phyloP scores from a whole-genome alignment of 805 yeast species.

The Kodamaea laetipori region DNA sequence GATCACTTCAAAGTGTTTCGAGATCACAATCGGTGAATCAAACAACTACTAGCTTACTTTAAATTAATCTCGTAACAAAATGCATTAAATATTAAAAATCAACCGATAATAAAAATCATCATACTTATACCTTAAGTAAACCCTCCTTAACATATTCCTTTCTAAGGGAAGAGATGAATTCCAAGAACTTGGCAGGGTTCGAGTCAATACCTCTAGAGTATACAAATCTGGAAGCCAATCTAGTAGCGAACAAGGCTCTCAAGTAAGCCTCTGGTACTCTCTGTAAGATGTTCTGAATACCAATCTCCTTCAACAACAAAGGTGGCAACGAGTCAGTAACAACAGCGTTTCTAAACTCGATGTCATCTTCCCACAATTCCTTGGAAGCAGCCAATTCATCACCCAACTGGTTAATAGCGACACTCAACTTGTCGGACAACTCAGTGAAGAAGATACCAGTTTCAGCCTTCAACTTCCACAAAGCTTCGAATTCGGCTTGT shows the following conservation, averaged over 20 bases:
- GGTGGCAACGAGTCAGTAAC: conserved; percentile 78
- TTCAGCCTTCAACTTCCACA: conserved; percentile 73
- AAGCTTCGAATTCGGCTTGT: conserved; percentile 75
- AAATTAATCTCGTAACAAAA: neutral
- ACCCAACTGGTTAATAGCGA: conserved; percentile 78
- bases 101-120: conserved; percentile 1
- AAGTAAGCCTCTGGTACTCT: conserved; percentile 88
- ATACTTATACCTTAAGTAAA: conserved; percentile 16
- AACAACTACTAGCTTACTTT: neutral
- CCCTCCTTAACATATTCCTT: conserved; percentile 41
- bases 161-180: conserved; percentile 61
- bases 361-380: conserved; percentile 84
- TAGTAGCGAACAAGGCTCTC: conserved; percentile 85
- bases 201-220: conserved; percentile 79
- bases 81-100: conserved; percentile 5
- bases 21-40: no score
- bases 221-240: conserved; percentile 80
- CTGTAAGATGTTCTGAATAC: conserved; percentile 64
- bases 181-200: conserved; percentile 77
- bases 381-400: conserved; percentile 82
- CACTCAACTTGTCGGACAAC: conserved; percentile 80
- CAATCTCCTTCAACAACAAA: conserved; percentile 64
- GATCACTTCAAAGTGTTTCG: no score
- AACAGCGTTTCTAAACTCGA: conserved; percentile 72
- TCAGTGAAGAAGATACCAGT: conserved; percentile 66